Evolutionary conservation across 2,329 filamentous ascomycete genomes (phyloP), one percentile per base, ranked within the genome.

Genomic region (Neofusicoccum parvum): DNA sequence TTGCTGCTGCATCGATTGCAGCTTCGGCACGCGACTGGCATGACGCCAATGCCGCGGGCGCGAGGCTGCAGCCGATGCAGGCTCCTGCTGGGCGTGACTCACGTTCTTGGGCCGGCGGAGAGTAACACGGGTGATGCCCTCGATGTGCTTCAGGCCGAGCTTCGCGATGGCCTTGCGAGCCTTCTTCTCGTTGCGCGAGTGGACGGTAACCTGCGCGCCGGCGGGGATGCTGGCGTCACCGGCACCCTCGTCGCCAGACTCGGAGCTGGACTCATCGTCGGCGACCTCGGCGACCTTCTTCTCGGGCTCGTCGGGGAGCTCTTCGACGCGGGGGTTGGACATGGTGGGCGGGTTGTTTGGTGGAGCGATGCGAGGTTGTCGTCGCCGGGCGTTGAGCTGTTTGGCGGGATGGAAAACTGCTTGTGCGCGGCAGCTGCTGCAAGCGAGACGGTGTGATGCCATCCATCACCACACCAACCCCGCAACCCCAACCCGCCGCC

Each of bases 111-210:
- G 96, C 82, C 96, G 88, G 83, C 95, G 92, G 78, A 99, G 89
- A 72, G 96, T 99, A 76, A 99, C 96, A 79, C 95, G 90, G 77
- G 95, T 99, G 83, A 99, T 99, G 80, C 95, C 96, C 77, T 92
- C 91, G 73, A 99, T 91, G 78, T 94, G 93, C 87, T 92, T 95
- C 80, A 99, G 86, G 80, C 96, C 94, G 79, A 98, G 89, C 90
- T 99, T 99, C 82, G 93, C 92, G 80, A 99, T 96, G 78, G 94
- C 93, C 89, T 99, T 99, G 85, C 95, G 91, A 76, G 95, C 96
- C 90, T 99, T 99, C 92, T 99, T 99, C 91, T 99, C 95, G 86
- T 98, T 98, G 82, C 95, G 93, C 79, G 92, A 97, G 88, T 98
- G 94, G 78, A 99, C 90, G 75, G 95, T 88, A 78, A 94, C 91